These are phyloP conservation scores for Stevia rebaudiana DNA, from an alignment of 140 eudicot genomes.

Conservation along the genomic window DNA sequence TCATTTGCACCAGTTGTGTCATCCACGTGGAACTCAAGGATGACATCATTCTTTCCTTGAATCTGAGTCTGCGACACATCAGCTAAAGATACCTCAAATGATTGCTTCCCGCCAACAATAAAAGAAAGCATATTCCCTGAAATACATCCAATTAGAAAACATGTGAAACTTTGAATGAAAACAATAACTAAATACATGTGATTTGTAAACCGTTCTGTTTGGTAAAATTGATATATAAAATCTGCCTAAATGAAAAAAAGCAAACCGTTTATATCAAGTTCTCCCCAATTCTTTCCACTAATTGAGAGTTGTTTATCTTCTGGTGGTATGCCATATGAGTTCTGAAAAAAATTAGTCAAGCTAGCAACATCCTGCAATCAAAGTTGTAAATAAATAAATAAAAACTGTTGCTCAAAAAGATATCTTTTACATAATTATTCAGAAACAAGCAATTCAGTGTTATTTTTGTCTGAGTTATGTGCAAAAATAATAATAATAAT, in stretches of 20 bases:
- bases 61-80: constrained; percentile 91
- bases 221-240: not conserved
- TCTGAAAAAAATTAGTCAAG: constrained; percentile 69
- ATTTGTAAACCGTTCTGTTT: not conserved
- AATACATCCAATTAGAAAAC: not conserved
- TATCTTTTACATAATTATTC: not conserved
- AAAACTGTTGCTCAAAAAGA: not conserved
- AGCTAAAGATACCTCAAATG: constrained; percentile 90
- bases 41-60: constrained; percentile 95
- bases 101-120: constrained; percentile 80
- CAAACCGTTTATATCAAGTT: constrained; percentile 83
- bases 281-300: constrained; percentile 96
- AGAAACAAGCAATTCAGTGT: not conserved
- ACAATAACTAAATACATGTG: not conserved
- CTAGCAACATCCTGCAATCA: constrained; percentile 76
- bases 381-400: not conserved
- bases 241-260: constrained; percentile 2
- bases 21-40: constrained; percentile 95
- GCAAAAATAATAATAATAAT: not conserved
- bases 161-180: not conserved
- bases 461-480: not conserved
- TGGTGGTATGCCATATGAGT: constrained; percentile 55
- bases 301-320: constrained; percentile 93
- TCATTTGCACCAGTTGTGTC: constrained; percentile 97
- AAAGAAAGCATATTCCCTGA: constrained; percentile 85